A percentile compares a stretch with the other conserved stretches of the same genome.
These are phyloP conservation scores for Trypethelium eluteriae DNA, from an alignment of 495 filamentous ascomycete genomes.

Conservation along the genomic window DNA sequence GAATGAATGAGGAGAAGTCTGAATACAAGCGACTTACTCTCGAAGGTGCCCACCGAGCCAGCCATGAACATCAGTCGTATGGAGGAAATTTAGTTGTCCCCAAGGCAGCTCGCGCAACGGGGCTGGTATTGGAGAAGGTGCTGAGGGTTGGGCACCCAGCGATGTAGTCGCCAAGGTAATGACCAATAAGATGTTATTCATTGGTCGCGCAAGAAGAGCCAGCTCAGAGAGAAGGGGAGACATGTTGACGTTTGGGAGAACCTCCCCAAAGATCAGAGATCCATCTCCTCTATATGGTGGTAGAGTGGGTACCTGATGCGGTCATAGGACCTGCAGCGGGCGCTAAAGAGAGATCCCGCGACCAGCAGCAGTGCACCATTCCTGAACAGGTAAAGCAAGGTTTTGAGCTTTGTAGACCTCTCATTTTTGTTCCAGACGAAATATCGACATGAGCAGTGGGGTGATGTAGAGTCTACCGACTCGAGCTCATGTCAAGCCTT, in stretches of 20 bases:
- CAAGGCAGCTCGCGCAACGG: conserved; percentile 77
- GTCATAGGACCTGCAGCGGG: conserved; percentile 10
- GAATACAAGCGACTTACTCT: too few relatives aligned
- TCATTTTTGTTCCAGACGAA: not conserved
- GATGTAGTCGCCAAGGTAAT: conserved; percentile 18
- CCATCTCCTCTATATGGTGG: not conserved
- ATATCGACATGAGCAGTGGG: not conserved
- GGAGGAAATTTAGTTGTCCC: conserved; percentile 90
- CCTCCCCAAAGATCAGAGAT: not conserved
- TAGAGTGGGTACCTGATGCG: not conserved
- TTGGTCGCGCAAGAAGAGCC: not conserved
- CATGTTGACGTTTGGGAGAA: not conserved
- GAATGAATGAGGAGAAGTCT: not conserved
- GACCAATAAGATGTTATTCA: not conserved
- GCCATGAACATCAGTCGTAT: conserved; percentile 91
- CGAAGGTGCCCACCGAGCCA: conserved; percentile 79
- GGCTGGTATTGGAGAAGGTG: conserved; percentile 67
- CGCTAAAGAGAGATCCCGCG: not conserved
- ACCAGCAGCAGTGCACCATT: not conserved
- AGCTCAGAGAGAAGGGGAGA: not conserved
- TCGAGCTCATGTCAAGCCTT: conserved; percentile 29
- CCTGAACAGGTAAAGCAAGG: not conserved
- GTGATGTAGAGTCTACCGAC: not conserved
- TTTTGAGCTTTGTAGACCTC: not conserved
- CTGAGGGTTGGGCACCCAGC: conserved; percentile 66